Conservation (phyloP, 192 early-diverging fungal genomes). For the Oehlia diaphana region DNA sequence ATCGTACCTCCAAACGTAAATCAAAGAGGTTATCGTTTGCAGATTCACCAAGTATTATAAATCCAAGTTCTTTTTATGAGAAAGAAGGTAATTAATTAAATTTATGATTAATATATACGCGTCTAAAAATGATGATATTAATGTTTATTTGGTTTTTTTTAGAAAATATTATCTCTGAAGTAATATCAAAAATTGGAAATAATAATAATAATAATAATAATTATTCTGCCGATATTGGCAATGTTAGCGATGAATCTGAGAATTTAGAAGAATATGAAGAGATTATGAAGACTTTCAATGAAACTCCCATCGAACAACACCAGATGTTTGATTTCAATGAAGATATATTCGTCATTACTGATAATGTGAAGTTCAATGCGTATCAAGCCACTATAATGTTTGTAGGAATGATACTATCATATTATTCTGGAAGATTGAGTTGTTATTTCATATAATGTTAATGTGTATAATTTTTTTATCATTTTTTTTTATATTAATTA, state of each 20-base stretch:
- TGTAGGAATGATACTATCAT: conserved; percentile 10
- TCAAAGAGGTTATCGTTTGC: too few relatives aligned
- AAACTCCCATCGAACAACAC: neutral
- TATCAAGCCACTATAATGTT: conserved; percentile 13
- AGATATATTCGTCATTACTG: neutral
- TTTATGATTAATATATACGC: neutral
- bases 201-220: neutral
- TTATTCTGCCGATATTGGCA: too few relatives aligned
- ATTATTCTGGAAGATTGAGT: conserved; percentile 12
- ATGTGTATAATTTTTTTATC: too few relatives aligned
- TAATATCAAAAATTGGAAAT: neutral
- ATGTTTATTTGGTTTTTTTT: neutral
- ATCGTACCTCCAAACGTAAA: too few relatives aligned
- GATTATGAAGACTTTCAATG: neutral
- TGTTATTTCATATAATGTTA: neutral
- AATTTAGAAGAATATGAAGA: neutral
- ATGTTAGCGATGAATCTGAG: too few relatives aligned
- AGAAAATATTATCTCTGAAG: neutral
- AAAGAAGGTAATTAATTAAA: neutral
- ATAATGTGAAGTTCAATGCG: neutral
- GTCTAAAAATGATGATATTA: neutral
- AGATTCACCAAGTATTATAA: neutral
- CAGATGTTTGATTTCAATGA: neutral
- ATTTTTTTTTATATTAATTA: too few relatives aligned
- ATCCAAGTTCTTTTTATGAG: neutral